Evolutionary conservation across 2,329 filamentous ascomycete genomes (phyloP).

Genomic region (Pseudocercospora ulei): DNA sequence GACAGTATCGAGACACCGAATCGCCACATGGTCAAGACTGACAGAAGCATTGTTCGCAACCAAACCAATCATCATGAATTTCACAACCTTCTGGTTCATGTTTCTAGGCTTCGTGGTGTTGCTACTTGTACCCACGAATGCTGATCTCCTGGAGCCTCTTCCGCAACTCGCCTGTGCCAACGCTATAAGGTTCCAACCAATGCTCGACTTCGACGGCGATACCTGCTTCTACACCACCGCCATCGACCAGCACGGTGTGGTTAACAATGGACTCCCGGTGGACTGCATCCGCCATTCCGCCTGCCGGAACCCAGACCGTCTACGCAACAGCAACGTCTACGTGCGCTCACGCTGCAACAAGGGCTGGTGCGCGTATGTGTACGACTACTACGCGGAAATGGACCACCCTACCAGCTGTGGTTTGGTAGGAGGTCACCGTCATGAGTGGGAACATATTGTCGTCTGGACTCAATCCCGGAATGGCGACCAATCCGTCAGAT

Average conservation of each 20-base stretch:
- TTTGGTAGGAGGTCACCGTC: not conserved
- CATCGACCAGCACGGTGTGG: not conserved
- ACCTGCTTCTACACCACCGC: slow-evolving; percentile 6
- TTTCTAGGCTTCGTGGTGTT: too few relatives aligned
- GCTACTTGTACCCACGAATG: not conserved
- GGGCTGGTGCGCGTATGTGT: slow-evolving; percentile 9
- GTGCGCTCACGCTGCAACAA: slow-evolving; percentile 3
- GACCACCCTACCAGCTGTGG: not conserved
- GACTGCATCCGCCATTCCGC: not conserved
- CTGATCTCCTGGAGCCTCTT: not conserved
- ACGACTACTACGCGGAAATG: slow-evolving; percentile 9
- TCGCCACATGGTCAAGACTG: too few relatives aligned
- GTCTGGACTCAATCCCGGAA: not conserved
- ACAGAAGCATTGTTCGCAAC: too few relatives aligned
- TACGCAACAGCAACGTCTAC: slow-evolving; percentile 9
- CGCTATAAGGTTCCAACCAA: slow-evolving; percentile 1
- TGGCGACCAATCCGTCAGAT: not conserved
- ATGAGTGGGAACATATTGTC: not conserved
- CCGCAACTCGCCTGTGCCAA: not conserved
- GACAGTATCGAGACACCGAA: too few relatives aligned
- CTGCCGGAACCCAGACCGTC: slow-evolving; percentile 1
- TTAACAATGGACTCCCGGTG: slow-evolving; percentile 1
- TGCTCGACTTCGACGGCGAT: slow-evolving; percentile 6
- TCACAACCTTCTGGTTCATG: too few relatives aligned
- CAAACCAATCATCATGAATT: too few relatives aligned